These are phyloP conservation scores for Fusarium sp. DNA, from an alignment of 2,329 filamentous ascomycete genomes.

Conservation along the genomic window DNA sequence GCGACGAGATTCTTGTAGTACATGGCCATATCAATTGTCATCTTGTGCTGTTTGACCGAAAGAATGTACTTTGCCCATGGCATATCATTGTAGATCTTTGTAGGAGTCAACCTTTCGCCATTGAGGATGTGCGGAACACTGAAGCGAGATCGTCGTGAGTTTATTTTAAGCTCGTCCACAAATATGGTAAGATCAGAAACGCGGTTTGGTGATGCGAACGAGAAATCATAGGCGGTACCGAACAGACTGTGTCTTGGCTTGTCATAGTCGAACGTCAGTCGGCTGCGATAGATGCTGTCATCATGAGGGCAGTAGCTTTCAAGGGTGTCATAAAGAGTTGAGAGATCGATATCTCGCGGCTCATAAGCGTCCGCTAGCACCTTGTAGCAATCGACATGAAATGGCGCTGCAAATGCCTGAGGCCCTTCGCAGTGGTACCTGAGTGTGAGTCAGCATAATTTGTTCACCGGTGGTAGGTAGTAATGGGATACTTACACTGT, in stretches of 20 bases:
- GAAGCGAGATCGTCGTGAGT: background rate
- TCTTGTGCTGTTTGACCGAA: rapidly evolving
- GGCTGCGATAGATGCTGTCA: rapidly evolving
- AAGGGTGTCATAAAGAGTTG: background rate
- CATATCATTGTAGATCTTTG: background rate
- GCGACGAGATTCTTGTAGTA: background rate
- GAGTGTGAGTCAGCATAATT: rapidly evolving
- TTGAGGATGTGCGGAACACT: background rate
- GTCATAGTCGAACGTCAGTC: background rate
- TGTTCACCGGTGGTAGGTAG: rapidly evolving
- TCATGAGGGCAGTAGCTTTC: background rate
- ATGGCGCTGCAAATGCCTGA: background rate
- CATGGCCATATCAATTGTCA: background rate
- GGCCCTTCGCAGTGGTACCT: background rate
- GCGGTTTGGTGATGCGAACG: background rate
- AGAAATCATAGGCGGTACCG: background rate
- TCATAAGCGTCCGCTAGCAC: background rate
- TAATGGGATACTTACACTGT: background rate
- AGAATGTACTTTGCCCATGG: background rate
- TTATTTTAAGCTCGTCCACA: background rate
- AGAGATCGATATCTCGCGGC: background rate
- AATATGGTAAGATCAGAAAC: background rate
- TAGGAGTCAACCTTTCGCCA: background rate
- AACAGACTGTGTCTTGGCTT: background rate
- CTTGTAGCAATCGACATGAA: background rate